Evolutionary conservation across 164 flowering plant species (phyloP), one percentile per base, ranked within the genome.

Genomic region (Paratinospora sagittata): DNA sequence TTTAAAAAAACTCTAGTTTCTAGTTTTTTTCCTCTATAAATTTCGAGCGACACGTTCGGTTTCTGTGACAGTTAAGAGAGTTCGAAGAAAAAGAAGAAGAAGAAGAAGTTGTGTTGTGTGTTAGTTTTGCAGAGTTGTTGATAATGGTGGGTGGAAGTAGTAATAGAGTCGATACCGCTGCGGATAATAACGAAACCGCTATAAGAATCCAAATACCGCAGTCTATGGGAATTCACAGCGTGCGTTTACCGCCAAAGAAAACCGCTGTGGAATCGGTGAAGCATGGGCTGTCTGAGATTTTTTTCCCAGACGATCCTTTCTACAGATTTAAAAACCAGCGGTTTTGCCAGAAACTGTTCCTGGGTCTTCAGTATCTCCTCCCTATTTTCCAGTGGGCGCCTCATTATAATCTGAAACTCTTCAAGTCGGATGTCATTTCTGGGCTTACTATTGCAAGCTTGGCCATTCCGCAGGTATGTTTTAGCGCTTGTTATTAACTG

Each of bases 241-340:
- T 92, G 27, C 82, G 86, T 65, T 67, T 89, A 74, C 97, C 97
- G 37, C 95, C 95, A 12, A 63, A 72, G 24, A 81, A 65, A 43
- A 82, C 82, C 66, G 81, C 88, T 17, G 62, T 84, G 19, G 80
- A 86, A 72, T 85, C 86, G 65, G 82, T 92, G n/a, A 81, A 75
- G 74, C 87, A 81, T 58, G 74, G 87, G 52, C 73, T 89, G 6
- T 73, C 85, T 6, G 97, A 95, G 73, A 84, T 90, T 21, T 95
- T 95, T 80, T 90, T 95, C 89, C 94, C 97, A 0, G 98, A 95
- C 70, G 91, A 92, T 45, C 97, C 97, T 8, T 77, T 94, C 11
- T 80, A 86, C 75, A 76, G 78, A 67, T 90, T 92, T 81, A 88
- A 86, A 74, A 83, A 90, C 83, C 93, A 89, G 65, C 73, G 84